Percentiles rank a stretch among this genome's conserved stretches.
phyloP scores from a whole-genome alignment of 1,284 basidiomycete species.

The Sutorius eximius region DNA sequence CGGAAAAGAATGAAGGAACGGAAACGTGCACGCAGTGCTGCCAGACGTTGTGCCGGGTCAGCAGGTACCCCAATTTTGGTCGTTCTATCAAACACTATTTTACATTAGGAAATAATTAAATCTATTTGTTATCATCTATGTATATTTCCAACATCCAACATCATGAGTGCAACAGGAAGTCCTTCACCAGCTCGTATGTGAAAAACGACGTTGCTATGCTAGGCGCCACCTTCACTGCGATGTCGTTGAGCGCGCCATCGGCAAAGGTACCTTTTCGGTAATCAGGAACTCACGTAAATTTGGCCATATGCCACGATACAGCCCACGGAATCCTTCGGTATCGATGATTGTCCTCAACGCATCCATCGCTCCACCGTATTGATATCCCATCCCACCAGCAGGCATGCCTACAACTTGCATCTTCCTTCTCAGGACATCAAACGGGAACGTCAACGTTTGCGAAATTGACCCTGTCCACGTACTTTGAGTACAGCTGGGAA shows the following conservation, averaged over 20 bases:
- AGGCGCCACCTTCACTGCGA: slow-evolving; percentile 83
- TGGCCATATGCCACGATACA: slow-evolving; percentile 90
- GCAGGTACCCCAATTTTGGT: slow-evolving; percentile 11
- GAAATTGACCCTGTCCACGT: slow-evolving; percentile 67
- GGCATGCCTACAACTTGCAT: slow-evolving; percentile 94
- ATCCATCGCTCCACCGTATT: slow-evolving; percentile 79
- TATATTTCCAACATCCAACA: no score
- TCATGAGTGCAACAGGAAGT: slow-evolving; percentile 24
- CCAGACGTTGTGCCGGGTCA: slow-evolving; percentile 17
- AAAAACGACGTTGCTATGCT: slow-evolving; percentile 88
- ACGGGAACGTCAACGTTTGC: slow-evolving; percentile 93
- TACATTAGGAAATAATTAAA: slow-evolving; percentile 4
- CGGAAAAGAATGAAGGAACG: slow-evolving; percentile 16
- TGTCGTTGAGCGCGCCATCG: slow-evolving; percentile 9
- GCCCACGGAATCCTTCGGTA: slow-evolving; percentile 71
- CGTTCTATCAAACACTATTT: slow-evolving; percentile 13
- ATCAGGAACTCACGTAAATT: slow-evolving; percentile 73
- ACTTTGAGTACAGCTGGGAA: slow-evolving; percentile 12
- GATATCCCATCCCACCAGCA: slow-evolving; percentile 55
- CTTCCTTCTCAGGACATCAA: slow-evolving; percentile 91
- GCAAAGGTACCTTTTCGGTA: slow-evolving; percentile 12
- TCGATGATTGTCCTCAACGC: slow-evolving; percentile 70
- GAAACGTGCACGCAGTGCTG: slow-evolving; percentile 18
- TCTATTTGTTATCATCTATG: slow-evolving; percentile 13
- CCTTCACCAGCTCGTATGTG: slow-evolving; percentile 69